Base-by-base conservation (phyloP, 192 early-diverging fungal genomes). In the Backusella luteola region DNA sequence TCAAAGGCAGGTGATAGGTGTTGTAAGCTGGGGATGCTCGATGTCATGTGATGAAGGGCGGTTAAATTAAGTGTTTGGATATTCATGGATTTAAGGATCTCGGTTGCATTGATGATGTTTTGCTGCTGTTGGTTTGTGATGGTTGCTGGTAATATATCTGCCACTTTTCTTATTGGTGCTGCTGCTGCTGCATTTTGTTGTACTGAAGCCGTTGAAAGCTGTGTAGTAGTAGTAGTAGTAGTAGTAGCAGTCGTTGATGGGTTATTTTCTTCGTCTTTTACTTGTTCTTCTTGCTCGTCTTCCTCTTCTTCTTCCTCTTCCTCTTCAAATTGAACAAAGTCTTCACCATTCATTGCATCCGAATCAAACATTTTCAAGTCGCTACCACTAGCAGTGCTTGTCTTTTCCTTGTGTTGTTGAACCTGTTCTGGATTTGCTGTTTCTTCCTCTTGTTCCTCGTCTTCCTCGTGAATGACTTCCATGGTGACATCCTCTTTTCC, bases 221-320 rank as follows among this genome's bases (percentile, higher is more conserved):
- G 49, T 34, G 66, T 34, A 17, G n/a, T 74, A 42, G 29, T 75
- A 67, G 66, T 34, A 17, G n/a, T 74, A 42, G 29, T 75, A 67
- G n/a, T 76, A 36, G 53, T 80, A 49, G 80, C 69, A 1, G 81
- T 74, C 6, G 75, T 69, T 0, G 78, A 80, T 15, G 76, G 35
- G 38, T 12, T 39, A 3, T 8, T 39, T 39, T 39, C 11, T 3
- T 39, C 38, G 0, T 39, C 9, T 12, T 11, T 39, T 39, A 39
- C 36, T 6, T 38, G 7, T 0, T 38, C 36, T 8, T 38, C 36
- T 0, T 38, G 0, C 0, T 38, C 67, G 14, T 41, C 21, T 7
- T n/a, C n/a, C 1, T 69, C 46, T n/a, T 49, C 46, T 2, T 69
- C 68, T 0, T 69, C 35, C 2, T 69, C 68, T 3, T 38, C 38